Evolutionary conservation across 2,329 filamentous ascomycete genomes (phyloP).

Genomic region (Hortaea werneckii): DNA sequence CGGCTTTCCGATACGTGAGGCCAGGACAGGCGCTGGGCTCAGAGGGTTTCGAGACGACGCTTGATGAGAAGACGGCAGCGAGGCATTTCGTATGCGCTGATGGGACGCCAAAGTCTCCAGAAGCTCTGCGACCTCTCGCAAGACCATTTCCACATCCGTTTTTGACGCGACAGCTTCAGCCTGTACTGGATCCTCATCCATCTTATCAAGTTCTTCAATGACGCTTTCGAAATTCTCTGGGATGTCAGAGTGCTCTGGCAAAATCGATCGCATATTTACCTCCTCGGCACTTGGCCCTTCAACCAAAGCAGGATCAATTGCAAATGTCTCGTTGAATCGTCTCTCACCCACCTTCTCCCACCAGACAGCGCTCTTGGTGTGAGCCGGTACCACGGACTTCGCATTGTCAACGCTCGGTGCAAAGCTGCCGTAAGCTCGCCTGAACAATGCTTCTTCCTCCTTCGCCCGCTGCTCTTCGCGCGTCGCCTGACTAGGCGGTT

Average conservation of each 20-base stretch:
- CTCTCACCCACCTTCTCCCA: conserved; percentile 63
- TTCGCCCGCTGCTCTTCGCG: conserved; percentile 42
- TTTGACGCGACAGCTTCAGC: conserved; percentile 22
- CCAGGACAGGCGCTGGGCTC: conserved; percentile 56
- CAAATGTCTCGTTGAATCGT: conserved; percentile 55
- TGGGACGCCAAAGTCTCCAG: conserved; percentile 68
- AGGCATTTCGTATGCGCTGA: conserved; percentile 67
- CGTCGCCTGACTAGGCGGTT: conserved; percentile 7
- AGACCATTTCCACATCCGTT: conserved; percentile 35
- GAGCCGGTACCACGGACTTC: conserved; percentile 57
- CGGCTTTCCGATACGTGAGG: conserved; percentile 44
- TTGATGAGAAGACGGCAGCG: conserved; percentile 41
- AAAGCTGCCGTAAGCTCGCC: conserved; percentile 69
- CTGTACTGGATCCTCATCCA: conserved; percentile 9
- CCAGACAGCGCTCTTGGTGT: conserved; percentile 59
- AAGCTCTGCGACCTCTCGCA: conserved; percentile 64
- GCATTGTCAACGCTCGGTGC: conserved; percentile 67
- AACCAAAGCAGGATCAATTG: conserved; percentile 37
- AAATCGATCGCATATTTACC: neutral
- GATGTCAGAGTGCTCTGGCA: conserved; percentile 1
- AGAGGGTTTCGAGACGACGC: conserved; percentile 20
- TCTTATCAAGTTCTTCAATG: conserved; percentile 17
- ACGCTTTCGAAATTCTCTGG: conserved; percentile 24
- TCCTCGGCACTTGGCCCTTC: conserved; percentile 22
- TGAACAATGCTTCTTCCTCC: conserved; percentile 60